These are phyloP conservation scores for Agrocybe praecox DNA, from an alignment of 768 basidiomycete genomes.

Conservation along the genomic window DNA sequence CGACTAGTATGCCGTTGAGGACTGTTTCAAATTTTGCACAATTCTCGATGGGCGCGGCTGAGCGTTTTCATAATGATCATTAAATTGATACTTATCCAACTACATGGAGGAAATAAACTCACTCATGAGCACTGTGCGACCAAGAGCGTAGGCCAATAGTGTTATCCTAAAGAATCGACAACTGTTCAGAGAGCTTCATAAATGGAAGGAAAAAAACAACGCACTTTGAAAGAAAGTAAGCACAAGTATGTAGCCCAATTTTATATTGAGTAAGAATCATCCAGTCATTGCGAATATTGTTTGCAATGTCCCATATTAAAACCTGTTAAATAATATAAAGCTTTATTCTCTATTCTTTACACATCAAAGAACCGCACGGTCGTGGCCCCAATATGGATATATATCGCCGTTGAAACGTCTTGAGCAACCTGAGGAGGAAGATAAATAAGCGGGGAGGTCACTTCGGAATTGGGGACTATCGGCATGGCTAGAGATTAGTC, in stretches of 20 bases:
- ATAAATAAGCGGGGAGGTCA: constrained; percentile 8
- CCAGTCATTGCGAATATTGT: constrained; percentile 13
- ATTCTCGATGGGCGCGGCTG: constrained; percentile 3
- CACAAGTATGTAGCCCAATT: constrained; percentile 1
- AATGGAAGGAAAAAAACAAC: too few relatives aligned
- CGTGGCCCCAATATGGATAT: constrained; percentile 11
- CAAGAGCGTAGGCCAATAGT: neutral
- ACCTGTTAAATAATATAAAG: constrained; percentile 1
- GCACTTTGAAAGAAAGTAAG: neutral
- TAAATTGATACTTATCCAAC: too few relatives aligned
- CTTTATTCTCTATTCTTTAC: too few relatives aligned
- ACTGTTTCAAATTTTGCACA: neutral
- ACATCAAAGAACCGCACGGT: constrained; percentile 5
- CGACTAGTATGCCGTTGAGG: constrained; percentile 2
- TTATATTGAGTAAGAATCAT: constrained; percentile 9
- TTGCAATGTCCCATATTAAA: constrained; percentile 15
- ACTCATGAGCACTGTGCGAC: constrained; percentile 9
- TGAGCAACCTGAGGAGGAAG: constrained; percentile 1
- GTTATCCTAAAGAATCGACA: too few relatives aligned
- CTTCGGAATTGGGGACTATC: neutral
- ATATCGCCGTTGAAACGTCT: neutral
- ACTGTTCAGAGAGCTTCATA: neutral
- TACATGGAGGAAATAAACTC: neutral
- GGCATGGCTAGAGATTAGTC: neutral
- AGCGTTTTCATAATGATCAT: too few relatives aligned